Base-by-base conservation (phyloP, 2,329 filamentous ascomycete species). In the Botrytis fabae region DNA sequence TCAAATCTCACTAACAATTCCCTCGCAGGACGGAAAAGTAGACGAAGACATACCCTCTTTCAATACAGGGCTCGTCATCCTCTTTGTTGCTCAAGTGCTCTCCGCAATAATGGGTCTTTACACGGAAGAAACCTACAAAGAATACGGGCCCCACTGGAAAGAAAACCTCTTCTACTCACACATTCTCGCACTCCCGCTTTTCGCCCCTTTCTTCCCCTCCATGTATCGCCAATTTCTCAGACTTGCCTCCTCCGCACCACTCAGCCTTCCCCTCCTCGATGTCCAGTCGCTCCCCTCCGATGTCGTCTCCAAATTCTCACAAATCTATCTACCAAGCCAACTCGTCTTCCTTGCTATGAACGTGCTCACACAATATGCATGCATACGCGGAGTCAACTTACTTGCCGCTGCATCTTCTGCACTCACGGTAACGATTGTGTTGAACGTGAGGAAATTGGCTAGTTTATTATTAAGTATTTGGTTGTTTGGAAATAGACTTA, bases 101-200 rank as follows among this genome's bases (percentile, higher is more conserved):
- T 97, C 94, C 12, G 94, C 96, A 35, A 92, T 95, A 79, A 98
- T 98, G 92, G 96, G 96, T 7, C 88, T 98, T 44, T 98, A 97
- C 81, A 95, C 95, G 0, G 95, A 99, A 81, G 90, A 94, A 77
- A 93, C 95, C 0, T 99, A 98, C 84, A 88, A 88, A 73, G 88
- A 87, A 73, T 94, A 97, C 82, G 94, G 95, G 9, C 92, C 93
- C 44, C 92, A 96, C 81, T 98, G 96, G 94, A 92, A 92, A 78
- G 96, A 98, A 82, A 97, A 97, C 77, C 87, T 99, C 20, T 98
- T 99, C 84, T 99, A 98, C 84, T 97, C 93, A 2, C 90, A 92
- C 77, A 81, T 93, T 12, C 85, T 95, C 35, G 93, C 92, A 0
- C 84, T 96, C 61, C 92, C 93, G 0, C 85, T 96, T 35, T 96